A percentile compares a stretch with the other conserved stretches of the same genome.
Conservation (phyloP, 805 yeast genomes). For the Myxozyma lipomycoides region DNA sequence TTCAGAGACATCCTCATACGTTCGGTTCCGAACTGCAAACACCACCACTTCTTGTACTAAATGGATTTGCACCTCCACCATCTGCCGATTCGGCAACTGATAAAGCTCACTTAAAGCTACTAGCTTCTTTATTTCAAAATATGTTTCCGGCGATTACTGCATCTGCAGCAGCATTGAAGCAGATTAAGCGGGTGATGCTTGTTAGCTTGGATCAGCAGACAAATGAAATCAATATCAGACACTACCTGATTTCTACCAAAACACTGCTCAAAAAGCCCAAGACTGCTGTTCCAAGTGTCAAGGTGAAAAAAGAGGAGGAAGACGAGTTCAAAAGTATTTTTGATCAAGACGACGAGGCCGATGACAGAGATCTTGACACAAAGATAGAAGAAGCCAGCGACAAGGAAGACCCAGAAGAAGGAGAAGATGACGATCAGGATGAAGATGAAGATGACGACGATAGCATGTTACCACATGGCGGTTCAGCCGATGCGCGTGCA, state of each 20-base stretch:
- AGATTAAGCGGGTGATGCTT: slow-evolving; percentile 81
- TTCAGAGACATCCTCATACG: slow-evolving; percentile 75
- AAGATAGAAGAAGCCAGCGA: slow-evolving; percentile 14
- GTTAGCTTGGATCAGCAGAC: slow-evolving; percentile 67
- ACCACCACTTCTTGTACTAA: slow-evolving; percentile 90
- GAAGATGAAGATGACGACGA: slow-evolving; percentile 28
- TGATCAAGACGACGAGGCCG: slow-evolving; percentile 12
- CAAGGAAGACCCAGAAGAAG: slow-evolving; percentile 23
- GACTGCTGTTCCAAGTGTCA: slow-evolving; percentile 3
- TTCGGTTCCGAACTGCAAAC: slow-evolving; percentile 53
- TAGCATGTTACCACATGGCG: slow-evolving; percentile 8
- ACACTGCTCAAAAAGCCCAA: slow-evolving; percentile 33
- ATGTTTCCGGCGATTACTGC: slow-evolving; percentile 95
- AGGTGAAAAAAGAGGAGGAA: slow-evolving; percentile 12
- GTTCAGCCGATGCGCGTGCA: slow-evolving; percentile 12
- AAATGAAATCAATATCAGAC: slow-evolving; percentile 78
- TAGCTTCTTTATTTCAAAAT: slow-evolving; percentile 88
- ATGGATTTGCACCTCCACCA: slow-evolving; percentile 72
- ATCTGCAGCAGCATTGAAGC: slow-evolving; percentile 63
- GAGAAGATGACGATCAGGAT: slow-evolving; percentile 23
- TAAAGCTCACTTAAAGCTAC: slow-evolving; percentile 46
- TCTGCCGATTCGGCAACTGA: slow-evolving; percentile 61
- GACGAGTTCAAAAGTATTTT: slow-evolving; percentile 3
- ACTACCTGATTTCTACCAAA: slow-evolving; percentile 82
- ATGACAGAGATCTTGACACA: slow-evolving; percentile 5